Base-by-base conservation (phyloP, 257 asterid species). In the Verbena officinalis region DNA sequence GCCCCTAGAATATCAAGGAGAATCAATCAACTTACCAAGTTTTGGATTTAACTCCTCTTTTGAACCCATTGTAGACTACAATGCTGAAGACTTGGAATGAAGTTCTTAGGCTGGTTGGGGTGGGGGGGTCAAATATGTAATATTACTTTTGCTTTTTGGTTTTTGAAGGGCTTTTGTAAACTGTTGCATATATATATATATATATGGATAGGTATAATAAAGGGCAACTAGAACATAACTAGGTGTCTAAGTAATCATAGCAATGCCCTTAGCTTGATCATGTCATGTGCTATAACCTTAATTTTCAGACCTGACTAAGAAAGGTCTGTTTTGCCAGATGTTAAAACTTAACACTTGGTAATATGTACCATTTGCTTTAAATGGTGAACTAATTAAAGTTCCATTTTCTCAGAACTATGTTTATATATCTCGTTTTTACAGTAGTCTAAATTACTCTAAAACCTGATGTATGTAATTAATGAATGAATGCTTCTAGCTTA, bases 1-100 rank as follows among this genome's bases (percentile, higher is more conserved):
- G 7, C 84, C 87, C 19, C 75, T 81, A 9, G 68, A 75, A 27
- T 81, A 78, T 67, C 49, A 54, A 31, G 87, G 84, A 50, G 81
- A 58, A 4, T 24, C 73, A 0, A 63, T 78, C 67, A 46, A 76
- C 75, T 61, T 82, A 6, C 77, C 84, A 9, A 59, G 58, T 39
- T 49, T 76, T 2, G 80, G 60, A 52, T 64, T 65, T 4, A 52
- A 59, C 36, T 36, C 54, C 1, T 39, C 74, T 59, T 75, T 75
- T 17, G 84, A 73, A 40, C 22, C 76, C 51, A 55, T 57, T 4
- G 79, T 69, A n/a, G 62, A 73, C 55, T 75, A 64, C 39, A 56
- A 51, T 20, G 71, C 53, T 27, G 69, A 67, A 19, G 73, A 58
- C 54, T 68, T 73, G 55, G 30, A 15, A 34, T 55, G 51, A 64